These are phyloP conservation scores for Ceriops decandra DNA, from an alignment of 345 rosid genomes.

Conservation along the genomic window DNA sequence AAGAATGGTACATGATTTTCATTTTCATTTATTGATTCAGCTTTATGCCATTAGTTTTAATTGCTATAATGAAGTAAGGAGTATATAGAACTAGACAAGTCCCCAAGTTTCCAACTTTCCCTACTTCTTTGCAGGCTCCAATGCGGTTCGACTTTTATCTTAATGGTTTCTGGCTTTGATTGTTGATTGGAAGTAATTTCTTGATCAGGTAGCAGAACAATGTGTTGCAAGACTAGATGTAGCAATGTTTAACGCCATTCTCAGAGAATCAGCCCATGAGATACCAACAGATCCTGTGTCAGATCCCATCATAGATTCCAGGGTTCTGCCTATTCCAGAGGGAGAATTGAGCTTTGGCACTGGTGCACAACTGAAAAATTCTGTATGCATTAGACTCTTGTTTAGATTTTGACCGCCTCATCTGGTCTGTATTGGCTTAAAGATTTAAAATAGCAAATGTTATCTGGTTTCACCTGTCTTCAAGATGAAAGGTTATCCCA, in stretches of 20 bases:
- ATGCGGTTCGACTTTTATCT: slow-evolving; percentile 5
- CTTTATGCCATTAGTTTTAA: slow-evolving; percentile 7
- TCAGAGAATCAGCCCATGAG: slow-evolving; percentile 88
- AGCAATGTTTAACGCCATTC: slow-evolving; percentile 96
- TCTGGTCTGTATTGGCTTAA: neutral
- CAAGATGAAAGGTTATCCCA: neutral
- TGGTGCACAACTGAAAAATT: slow-evolving; percentile 93
- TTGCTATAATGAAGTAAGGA: neutral
- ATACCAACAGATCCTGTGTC: slow-evolving; percentile 93
- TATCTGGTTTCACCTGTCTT: neutral
- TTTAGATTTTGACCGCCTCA: neutral
- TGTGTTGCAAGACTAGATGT: slow-evolving; percentile 83
- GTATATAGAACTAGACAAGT: neutral
- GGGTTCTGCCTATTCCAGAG: slow-evolving; percentile 87
- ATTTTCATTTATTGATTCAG: neutral
- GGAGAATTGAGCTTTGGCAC: slow-evolving; percentile 97
- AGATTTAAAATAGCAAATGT: neutral
- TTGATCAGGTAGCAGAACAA: slow-evolving; percentile 72
- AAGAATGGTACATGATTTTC: slow-evolving; percentile 47
- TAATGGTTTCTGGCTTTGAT: neutral
- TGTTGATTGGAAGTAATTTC: slow-evolving; percentile 12
- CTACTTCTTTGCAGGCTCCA: neutral
- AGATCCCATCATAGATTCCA: slow-evolving; percentile 85
- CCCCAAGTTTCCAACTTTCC: neutral
- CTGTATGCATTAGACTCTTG: slow-evolving; percentile 39